phyloP scores from a whole-genome alignment of 345 rosid genomes.

The Triadica sebifera region DNA sequence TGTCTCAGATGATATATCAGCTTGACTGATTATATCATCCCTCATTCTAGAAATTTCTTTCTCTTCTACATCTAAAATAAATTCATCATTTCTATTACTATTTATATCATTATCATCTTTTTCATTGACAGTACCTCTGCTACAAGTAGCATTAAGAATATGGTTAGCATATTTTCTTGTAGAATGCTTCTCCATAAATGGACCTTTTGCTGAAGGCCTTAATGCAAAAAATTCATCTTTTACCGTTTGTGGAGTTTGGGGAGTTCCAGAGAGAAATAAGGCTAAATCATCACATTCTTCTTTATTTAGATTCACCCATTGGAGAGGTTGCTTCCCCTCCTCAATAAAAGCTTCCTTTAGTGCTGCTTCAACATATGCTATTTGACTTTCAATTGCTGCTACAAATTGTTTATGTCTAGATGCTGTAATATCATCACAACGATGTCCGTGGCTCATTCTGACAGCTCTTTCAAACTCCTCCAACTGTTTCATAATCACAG shows the following conservation, averaged over 20 bases:
- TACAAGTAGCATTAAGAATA: constrained; percentile 29
- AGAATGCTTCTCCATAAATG: constrained; percentile 25
- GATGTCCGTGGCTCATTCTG: constrained; percentile 53
- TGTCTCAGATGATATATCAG: constrained; percentile 39
- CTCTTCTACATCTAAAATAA: constrained; percentile 41
- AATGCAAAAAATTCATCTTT: constrained; percentile 42
- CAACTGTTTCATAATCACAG: constrained; percentile 48
- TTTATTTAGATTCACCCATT: constrained; percentile 69
- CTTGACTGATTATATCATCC: constrained; percentile 29
- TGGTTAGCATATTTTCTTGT: constrained; percentile 32
- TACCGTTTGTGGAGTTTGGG: constrained; percentile 29
- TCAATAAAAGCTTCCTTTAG: constrained; percentile 47
- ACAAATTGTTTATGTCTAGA: constrained; percentile 73
- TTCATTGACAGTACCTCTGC: constrained; percentile 29
- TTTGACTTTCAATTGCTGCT: constrained; percentile 65
- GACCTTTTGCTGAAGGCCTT: too few relatives aligned
- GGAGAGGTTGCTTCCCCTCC: constrained; percentile 67
- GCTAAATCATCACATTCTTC: constrained; percentile 87
- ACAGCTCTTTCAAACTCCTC: constrained; percentile 86
- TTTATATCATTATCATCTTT: constrained; percentile 31
- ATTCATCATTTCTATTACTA: constrained; percentile 29
- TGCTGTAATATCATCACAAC: constrained; percentile 45
- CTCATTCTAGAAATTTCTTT: constrained; percentile 33
- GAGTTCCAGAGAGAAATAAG: constrained; percentile 65
- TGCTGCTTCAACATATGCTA: constrained; percentile 52